phyloP scores from a whole-genome alignment of 1,284 basidiomycete species.

The Rhodotorula mucilaginosa region DNA sequence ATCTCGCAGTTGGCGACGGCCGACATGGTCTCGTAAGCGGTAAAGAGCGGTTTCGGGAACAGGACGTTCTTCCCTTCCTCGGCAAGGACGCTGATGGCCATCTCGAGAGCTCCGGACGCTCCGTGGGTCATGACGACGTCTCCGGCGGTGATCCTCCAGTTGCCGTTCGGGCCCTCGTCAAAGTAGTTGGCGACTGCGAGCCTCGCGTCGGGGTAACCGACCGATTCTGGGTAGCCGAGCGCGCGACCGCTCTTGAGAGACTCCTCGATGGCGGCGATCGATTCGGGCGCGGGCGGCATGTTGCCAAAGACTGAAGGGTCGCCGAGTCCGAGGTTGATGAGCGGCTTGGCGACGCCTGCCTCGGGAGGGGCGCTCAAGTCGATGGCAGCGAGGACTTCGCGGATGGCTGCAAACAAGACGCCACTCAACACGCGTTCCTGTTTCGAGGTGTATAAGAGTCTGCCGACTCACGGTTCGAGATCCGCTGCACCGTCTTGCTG shows the following conservation, averaged over 20 bases:
- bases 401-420: conserved; percentile 24
- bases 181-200: conserved; percentile 50
- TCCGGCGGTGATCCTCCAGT: conserved; percentile 23
- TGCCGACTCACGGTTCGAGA: conserved; percentile 12
- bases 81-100: conserved; percentile 46
- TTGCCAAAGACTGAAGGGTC: conserved; percentile 49
- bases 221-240: conserved; percentile 48
- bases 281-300: conserved; percentile 46
- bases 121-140: conserved; percentile 39
- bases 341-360: conserved; percentile 39
- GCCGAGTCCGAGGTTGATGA: conserved; percentile 51
- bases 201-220: conserved; percentile 46
- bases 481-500: conserved; percentile 7
- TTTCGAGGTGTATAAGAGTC: no score
- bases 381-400: conserved; percentile 33
- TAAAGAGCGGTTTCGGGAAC: conserved; percentile 49
- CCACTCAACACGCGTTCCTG: neutral
- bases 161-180: conserved; percentile 25
- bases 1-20: conserved; percentile 46
- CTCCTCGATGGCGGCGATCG: conserved; percentile 44
- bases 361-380: conserved; percentile 25
- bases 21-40: conserved; percentile 48
- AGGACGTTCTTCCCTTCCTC: conserved; percentile 47
- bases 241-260: conserved; percentile 42
- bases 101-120: conserved; percentile 33